A percentile compares a stretch with the other conserved stretches of the same genome.
Evolutionary conservation across 495 filamentous ascomycete species (phyloP).

Genomic region (Letharia lupina): DNA sequence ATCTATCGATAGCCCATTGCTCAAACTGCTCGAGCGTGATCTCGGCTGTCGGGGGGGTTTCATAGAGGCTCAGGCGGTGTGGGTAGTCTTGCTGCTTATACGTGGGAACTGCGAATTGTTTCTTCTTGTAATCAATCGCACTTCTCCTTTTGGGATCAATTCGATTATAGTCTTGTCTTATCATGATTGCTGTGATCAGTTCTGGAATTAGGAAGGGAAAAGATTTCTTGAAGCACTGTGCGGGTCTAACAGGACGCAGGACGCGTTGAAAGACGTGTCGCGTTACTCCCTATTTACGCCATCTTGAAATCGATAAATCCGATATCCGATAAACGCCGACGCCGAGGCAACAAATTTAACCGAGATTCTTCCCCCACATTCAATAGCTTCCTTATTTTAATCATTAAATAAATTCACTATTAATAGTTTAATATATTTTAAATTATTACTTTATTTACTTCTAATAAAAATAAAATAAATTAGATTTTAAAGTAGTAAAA

Average conservation of each 20-base stretch:
- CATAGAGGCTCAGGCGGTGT: slow-evolving; percentile 88
- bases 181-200: slow-evolving; percentile 41
- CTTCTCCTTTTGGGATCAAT: slow-evolving; percentile 74
- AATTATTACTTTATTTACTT: too few species aligned
- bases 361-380: too few species aligned
- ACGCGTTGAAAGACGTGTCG: neutral
- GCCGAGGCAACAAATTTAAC: too few species aligned
- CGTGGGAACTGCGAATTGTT: slow-evolving; percentile 67
- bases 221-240: neutral
- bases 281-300: neutral
- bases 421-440: too few species aligned
- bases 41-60: slow-evolving; percentile 77
- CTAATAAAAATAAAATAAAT: too few species aligned
- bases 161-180: slow-evolving; percentile 61
- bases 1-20: slow-evolving; percentile 94
- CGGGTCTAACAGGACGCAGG: neutral
- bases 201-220: neutral
- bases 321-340: too few species aligned
- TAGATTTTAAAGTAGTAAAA: too few species aligned
- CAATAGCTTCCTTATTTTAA: too few species aligned
- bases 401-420: too few species aligned
- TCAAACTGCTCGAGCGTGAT: slow-evolving; percentile 97
- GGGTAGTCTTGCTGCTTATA: slow-evolving; percentile 71
- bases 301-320: too few species aligned
- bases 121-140: slow-evolving; percentile 68